These are phyloP conservation scores for Ceratocystis variospora DNA, from an alignment of 2,329 filamentous ascomycete genomes.

Conservation along the genomic window DNA sequence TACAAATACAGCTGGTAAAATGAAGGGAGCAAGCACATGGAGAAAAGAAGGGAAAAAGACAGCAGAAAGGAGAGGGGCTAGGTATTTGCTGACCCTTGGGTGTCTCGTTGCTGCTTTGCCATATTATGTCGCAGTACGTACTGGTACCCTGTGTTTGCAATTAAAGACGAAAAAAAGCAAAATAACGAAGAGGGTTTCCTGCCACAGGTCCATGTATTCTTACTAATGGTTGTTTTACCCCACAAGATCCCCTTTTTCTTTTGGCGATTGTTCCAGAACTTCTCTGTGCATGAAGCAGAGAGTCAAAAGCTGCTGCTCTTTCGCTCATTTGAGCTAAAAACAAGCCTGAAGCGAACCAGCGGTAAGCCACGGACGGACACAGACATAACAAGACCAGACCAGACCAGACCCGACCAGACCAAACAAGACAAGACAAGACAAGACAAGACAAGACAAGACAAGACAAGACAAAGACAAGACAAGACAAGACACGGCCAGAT, in stretches of 20 bases:
- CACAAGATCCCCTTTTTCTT: background rate
- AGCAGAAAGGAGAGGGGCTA: background rate
- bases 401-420: background rate
- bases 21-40: background rate
- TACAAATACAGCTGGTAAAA: background rate
- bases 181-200: background rate
- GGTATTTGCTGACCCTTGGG: background rate
- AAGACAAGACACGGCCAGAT: background rate
- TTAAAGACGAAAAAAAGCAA: background rate
- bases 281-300: background rate
- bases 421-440: background rate
- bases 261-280: background rate
- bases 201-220: background rate
- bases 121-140: background rate
- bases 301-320: background rate
- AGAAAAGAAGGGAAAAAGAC: background rate
- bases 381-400: background rate
- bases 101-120: background rate
- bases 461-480: background rate
- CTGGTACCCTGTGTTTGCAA: background rate
- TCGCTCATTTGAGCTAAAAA: background rate
- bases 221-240: background rate
- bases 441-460: background rate
- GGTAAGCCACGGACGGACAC: background rate
- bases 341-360: background rate